phyloP scores from a whole-genome alignment of 2,329 filamentous ascomycete species.

The Exophiala mesophila region DNA sequence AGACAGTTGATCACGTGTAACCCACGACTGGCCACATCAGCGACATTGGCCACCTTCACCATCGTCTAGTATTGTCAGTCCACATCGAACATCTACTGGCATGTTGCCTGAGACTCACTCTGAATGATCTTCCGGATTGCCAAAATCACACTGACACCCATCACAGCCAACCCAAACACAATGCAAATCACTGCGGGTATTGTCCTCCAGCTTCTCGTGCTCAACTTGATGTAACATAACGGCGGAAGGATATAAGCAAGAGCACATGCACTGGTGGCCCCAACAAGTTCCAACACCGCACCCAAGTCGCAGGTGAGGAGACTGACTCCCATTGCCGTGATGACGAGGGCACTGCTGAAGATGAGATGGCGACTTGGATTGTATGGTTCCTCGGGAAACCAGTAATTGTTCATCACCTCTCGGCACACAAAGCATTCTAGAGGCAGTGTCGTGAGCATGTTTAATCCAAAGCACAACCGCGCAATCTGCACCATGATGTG shows the following conservation, averaged over 20 bases:
- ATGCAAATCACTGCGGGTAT: conserved; percentile 67
- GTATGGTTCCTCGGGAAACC: conserved; percentile 67
- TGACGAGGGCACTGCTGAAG: conserved; percentile 78
- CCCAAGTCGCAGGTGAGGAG: conserved; percentile 90
- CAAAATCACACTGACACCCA: conserved; percentile 74
- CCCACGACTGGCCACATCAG: too few species aligned
- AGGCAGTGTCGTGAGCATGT: conserved; percentile 96
- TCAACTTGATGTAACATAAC: conserved; percentile 90
- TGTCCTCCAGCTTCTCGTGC: conserved; percentile 62
- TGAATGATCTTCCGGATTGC: conserved; percentile 62
- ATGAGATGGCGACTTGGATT: conserved; percentile 79
- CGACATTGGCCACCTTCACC: conserved; percentile 21
- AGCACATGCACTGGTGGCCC: conserved; percentile 87
- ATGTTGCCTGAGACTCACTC: conserved; percentile 19
- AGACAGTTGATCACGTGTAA: too few species aligned
- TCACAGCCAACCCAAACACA: conserved; percentile 71
- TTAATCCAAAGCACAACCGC: conserved; percentile 89
- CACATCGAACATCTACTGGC: neutral
- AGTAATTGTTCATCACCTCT: conserved; percentile 91
- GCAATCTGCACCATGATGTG: conserved; percentile 94
- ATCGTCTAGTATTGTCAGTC: conserved; percentile 12
- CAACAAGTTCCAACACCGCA: conserved; percentile 91
- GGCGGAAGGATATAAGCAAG: conserved; percentile 94
- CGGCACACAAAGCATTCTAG: conserved; percentile 97
- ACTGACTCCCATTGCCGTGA: conserved; percentile 69